Percentiles rank a stretch among this genome's conserved stretches.
These are phyloP conservation scores for Aspergillus sp. DNA, from an alignment of 2,329 filamentous ascomycete genomes.

Conservation along the genomic window DNA sequence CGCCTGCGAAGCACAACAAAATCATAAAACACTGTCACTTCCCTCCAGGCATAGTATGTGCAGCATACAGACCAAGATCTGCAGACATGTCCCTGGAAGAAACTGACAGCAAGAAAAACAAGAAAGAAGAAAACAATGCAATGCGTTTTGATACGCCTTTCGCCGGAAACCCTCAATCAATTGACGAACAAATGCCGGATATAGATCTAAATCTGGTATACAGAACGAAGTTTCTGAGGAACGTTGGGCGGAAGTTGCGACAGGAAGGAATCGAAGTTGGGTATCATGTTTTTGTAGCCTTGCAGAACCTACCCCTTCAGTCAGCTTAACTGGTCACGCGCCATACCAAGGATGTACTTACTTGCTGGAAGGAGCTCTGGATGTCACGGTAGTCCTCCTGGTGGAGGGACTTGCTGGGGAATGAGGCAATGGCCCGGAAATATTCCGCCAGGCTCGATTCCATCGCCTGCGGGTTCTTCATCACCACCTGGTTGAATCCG, in stretches of 20 bases:
- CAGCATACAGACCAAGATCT: no score
- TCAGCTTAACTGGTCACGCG: background rate
- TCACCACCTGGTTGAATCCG: constrained; percentile 82
- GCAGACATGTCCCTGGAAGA: background rate
- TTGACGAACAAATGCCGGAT: constrained; percentile 18
- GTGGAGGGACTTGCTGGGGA: constrained; percentile 59
- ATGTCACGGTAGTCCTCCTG: constrained; percentile 61
- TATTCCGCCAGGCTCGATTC: constrained; percentile 80
- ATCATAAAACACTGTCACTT: background rate
- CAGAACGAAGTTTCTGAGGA: constrained; percentile 41
- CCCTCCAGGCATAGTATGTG: background rate
- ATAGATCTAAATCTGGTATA: constrained; percentile 40
- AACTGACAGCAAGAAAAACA: constrained; percentile 1
- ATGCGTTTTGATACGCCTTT: constrained; percentile 24
- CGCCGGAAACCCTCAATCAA: constrained; percentile 17
- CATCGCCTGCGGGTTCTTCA: constrained; percentile 86
- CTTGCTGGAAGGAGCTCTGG: constrained; percentile 72
- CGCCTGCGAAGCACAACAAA: background rate
- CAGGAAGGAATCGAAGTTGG: constrained; percentile 47
- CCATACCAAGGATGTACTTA: constrained; percentile 44
- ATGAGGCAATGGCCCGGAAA: constrained; percentile 79
- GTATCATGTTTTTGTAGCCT: constrained; percentile 49
- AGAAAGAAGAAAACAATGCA: constrained; percentile 7
- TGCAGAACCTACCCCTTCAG: constrained; percentile 37
- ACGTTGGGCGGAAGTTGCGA: constrained; percentile 40